phyloP scores from a whole-genome alignment of 1,284 basidiomycete species.

The Apiotrichum gamsii region DNA sequence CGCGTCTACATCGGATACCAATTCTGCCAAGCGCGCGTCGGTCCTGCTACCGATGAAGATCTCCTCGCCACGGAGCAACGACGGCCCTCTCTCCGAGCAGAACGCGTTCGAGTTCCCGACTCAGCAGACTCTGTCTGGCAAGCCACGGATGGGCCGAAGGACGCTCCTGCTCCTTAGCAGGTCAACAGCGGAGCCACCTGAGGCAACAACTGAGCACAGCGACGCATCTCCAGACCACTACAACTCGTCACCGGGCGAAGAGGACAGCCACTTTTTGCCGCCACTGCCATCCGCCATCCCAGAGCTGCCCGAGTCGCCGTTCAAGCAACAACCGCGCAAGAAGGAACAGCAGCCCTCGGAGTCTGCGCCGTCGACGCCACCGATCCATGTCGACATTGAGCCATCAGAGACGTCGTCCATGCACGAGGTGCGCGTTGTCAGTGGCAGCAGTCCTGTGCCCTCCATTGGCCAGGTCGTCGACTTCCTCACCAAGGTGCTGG shows the following conservation, averaged over 20 bases:
- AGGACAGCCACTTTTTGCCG: not conserved
- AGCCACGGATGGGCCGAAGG: slow-evolving; percentile 32
- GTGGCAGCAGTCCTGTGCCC: not conserved
- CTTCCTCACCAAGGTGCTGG: slow-evolving; percentile 62
- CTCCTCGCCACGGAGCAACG: slow-evolving; percentile 11
- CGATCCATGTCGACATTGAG: slow-evolving; percentile 10
- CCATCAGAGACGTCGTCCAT: slow-evolving; percentile 35
- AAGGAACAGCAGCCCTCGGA: not conserved
- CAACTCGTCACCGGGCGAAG: not conserved
- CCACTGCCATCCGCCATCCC: not conserved
- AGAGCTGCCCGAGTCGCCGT: not conserved
- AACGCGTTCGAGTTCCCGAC: no score
- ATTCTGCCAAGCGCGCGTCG: slow-evolving; percentile 31
- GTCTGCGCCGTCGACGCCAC: not conserved
- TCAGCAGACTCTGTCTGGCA: not conserved
- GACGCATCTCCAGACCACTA: no score
- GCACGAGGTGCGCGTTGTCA: slow-evolving; percentile 14
- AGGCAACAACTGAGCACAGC: slow-evolving; percentile 36
- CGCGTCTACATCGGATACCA: slow-evolving; percentile 21
- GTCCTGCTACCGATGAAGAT: slow-evolving; percentile 19
- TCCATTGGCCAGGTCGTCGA: slow-evolving; percentile 2
- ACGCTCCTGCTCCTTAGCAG: slow-evolving; percentile 58
- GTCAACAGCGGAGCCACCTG: slow-evolving; percentile 69
- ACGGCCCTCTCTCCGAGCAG: not conserved
- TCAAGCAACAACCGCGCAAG: not conserved